Evolutionary conservation across 805 yeast genomes (phyloP).

Genomic region (Pichia cephalocereana): DNA sequence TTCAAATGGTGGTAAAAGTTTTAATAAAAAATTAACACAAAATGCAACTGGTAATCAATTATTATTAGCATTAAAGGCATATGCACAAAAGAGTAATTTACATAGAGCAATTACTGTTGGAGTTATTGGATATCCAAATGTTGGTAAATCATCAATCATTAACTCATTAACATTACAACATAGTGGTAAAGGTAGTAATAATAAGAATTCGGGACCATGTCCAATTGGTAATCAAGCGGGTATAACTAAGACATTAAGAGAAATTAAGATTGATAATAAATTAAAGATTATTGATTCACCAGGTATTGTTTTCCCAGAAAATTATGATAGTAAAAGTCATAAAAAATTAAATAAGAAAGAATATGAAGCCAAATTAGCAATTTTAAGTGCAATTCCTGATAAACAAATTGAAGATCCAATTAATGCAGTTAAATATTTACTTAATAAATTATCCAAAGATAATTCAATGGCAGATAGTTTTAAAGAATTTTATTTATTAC

Average conservation of each 20-base stretch:
- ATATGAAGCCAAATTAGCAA: conserved; percentile 81
- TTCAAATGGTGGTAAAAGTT: conserved; percentile 57
- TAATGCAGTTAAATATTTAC: conserved; percentile 66
- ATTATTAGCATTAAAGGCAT: conserved; percentile 74
- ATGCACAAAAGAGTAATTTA: conserved; percentile 72
- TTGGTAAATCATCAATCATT: conserved; percentile 91
- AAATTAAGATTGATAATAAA: conserved; percentile 85
- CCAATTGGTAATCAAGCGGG: conserved; percentile 99
- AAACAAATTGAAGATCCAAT: conserved; percentile 78
- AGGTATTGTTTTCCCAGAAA: conserved; percentile 86
- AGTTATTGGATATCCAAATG: conserved; percentile 95
- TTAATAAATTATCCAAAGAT: conserved; percentile 67
- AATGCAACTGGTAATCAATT: conserved; percentile 64
- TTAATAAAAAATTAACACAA: conserved; percentile 65
- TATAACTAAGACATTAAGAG: conserved; percentile 85
- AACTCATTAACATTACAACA: conserved; percentile 81
- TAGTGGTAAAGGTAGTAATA: conserved; percentile 36
- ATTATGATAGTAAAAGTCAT: conserved; percentile 29
- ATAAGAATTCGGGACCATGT: conserved; percentile 50
- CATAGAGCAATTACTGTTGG: conserved; percentile 90
- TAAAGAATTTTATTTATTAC: conserved; percentile 64
- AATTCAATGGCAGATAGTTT: conserved; percentile 71
- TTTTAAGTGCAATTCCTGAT: conserved; percentile 84
- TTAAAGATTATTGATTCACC: conserved; percentile 89
- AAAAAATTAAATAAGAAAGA: conserved; percentile 38